Evolutionary conservation across 176 grass and related monocot genomes (phyloP), one percentile per base, ranked within the genome.

Genomic region (Juncus effusus): DNA sequence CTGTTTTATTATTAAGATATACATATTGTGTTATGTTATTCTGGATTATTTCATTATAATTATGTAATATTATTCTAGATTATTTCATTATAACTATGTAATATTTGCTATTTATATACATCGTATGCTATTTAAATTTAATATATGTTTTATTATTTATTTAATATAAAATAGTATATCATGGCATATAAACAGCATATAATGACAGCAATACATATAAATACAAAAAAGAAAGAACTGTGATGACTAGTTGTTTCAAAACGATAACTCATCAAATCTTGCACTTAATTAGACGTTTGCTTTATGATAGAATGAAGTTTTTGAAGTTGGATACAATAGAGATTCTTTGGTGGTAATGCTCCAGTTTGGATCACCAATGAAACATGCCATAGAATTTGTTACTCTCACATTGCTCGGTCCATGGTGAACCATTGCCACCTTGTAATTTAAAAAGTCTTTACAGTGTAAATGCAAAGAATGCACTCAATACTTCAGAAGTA

Each of bases 231-330:
- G 19, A 28, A 28, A 28, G 19, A 28, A 28, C 19, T 12, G 50
- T 47, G 16, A 6, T 52, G 11, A 36, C 0, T 66, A 28, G 42
- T 10, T 52, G 49, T 47, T 47, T 41, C 42, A 67, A 67, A 37
- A n/a, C 4, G 6, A 54, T 54, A 54, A 8, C 8, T 39, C 2
- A 13, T 36, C 65, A 68, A 68, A 54, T 54, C 45, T 68, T 68
- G 60, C 37, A 62, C 60, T 62, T 4, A 47, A 47, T 47, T 47
- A 47, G 19, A 28, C 19, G 19, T 28, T 28, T 28, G 19, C 19
- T 1, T 28, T 28, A 28, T 28, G 19, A 28, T 28, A 28, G 19
- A 28, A 28, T 28, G 19, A 28, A 28, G 19, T 28, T 28, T 28
- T 28, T 35, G 19, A 60, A 60, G 15, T 35, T 35, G 37, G 7